Base-by-base conservation (phyloP, 1,139 yeast genomes). In the Waltiozyma sp. region DNA sequence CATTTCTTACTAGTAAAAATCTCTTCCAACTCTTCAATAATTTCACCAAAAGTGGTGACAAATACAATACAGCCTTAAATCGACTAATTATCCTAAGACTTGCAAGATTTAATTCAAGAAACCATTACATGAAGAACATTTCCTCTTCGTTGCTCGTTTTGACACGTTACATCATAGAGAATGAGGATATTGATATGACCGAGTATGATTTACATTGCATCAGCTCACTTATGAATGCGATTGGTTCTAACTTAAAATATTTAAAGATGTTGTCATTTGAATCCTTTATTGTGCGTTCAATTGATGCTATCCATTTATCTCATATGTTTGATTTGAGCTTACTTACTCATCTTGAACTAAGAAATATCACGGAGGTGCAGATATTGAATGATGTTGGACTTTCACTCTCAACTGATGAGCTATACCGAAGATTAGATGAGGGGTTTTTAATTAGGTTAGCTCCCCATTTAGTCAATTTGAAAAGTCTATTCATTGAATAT, bases 401-500 rank as follows among this genome's bases (percentile, higher is more conserved):
- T 1, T 42, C 48, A 8, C 18, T 48, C 14, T n/a, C 50, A 1
- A 38, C 44, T 46, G 40, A 43, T 15, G 50, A 50, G 18, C 38
- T 50, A 2, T 42, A 41, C 36, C 60, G 48, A 0, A 48, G 54
- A 8, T 41, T 56, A 38, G 52, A 53, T 41, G 52, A 52, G 24
- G 63, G 70, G 11, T 67, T 69, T 41, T 52, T 72, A n/a, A 40
- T 44, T 1, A 41, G 47, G 10, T 46, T 70, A 5, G 28, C 38
- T 8, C 18, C 43, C 0, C 45, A 56, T 24, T 52, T 72, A 35
- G 43, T 28, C 1, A 54, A 48, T 13, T 47, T 73, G 37, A 54
- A 51, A 28, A 54, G 56, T 28, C 51, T 76, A 28, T 58, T 62
- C 19, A 50, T 76, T 2, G 78, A 75, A 50, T 63, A 65, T 44